Base-by-base conservation (phyloP, 805 yeast species). In the Candida maltosa region DNA sequence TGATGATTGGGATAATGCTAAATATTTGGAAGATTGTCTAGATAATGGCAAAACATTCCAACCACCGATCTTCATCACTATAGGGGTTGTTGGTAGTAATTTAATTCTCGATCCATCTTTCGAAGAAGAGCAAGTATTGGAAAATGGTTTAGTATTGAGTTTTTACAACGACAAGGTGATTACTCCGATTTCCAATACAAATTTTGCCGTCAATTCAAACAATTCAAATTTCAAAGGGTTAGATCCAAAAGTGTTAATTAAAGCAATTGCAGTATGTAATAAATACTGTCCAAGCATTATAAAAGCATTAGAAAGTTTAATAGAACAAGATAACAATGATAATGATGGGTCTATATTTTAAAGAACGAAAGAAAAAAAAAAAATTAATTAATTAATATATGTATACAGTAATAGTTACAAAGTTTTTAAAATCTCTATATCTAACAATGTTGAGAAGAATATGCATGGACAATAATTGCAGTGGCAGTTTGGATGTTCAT, bases 401-500 rank as follows among this genome's bases (percentile, higher is more conserved):
- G n/a, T n/a, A n/a, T n/a, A n/a, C n/a, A n/a, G n/a, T n/a, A n/a
- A n/a, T n/a, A n/a, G n/a, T n/a, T n/a, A n/a, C n/a, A n/a, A n/a
- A n/a, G n/a, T n/a, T n/a, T n/a, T n/a, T n/a, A n/a, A n/a, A n/a
- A n/a, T n/a, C n/a, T n/a, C n/a, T 31, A 15, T 24, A 21, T 6
- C 41, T 42, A 74, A 52, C 83, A 78, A 48, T 80, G 82, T 49
- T 80, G 86, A 14, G 71, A 55, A 1, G 94, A 79, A 50, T 91
- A 89, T 0, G 96, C 93, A 58, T 89, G 95, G 5, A 88, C 96
- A 34, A 89, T 77, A 15, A 89, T 88, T 0, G 97, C 97, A 1
- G 97, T 81, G 1, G 97, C 97, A 0, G 97, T 89, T 62, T 89
- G 97, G 42, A 89, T 89, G 52, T 89, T 89, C 97, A 89, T 89